A percentile compares a stretch with the other conserved stretches of the same genome.
phyloP scores from a whole-genome alignment of 768 basidiomycete species.

The Neoboletus brunneissimus region DNA sequence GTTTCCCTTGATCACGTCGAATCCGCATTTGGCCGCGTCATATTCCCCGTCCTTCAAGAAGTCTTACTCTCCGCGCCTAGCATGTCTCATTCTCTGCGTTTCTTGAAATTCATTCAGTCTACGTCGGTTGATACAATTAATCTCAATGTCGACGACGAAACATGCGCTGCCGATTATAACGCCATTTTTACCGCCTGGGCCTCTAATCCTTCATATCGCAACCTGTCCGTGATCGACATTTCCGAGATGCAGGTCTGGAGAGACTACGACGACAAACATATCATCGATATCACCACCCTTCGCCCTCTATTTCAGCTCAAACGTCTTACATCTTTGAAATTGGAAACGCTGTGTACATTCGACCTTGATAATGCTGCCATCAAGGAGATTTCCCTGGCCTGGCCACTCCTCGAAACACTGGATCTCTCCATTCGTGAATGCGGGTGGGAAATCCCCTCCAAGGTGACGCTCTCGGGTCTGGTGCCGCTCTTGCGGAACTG shows the following conservation, averaged over 20 bases:
- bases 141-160: slow-evolving; percentile 33
- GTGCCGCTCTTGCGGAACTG: slow-evolving; percentile 22
- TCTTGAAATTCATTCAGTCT: slow-evolving; percentile 27
- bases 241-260: slow-evolving; percentile 31
- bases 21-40: slow-evolving; percentile 5
- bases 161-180: slow-evolving; percentile 24
- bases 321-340: slow-evolving; percentile 20
- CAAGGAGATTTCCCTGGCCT: slow-evolving; percentile 25
- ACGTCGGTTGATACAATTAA: slow-evolving; percentile 30
- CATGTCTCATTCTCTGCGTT: slow-evolving; percentile 23
- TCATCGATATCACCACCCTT: slow-evolving; percentile 25
- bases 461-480: slow-evolving; percentile 25
- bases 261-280: slow-evolving; percentile 30
- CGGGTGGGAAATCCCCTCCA: slow-evolving; percentile 30
- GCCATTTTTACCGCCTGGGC: slow-evolving; percentile 25
- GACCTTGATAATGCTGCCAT: slow-evolving; percentile 24
- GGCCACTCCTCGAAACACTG: slow-evolving; percentile 28
- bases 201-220: slow-evolving; percentile 20
- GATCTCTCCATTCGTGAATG: slow-evolving; percentile 30
- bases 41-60: slow-evolving; percentile 25
- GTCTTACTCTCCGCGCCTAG: slow-evolving; percentile 22
- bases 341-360: slow-evolving; percentile 30
- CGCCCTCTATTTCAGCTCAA: slow-evolving; percentile 27
- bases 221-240: slow-evolving; percentile 26
- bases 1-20: slow-evolving; percentile 23